phyloP scores from a whole-genome alignment of 2,329 filamentous ascomycete genomes.

The Curvularia lunata region DNA sequence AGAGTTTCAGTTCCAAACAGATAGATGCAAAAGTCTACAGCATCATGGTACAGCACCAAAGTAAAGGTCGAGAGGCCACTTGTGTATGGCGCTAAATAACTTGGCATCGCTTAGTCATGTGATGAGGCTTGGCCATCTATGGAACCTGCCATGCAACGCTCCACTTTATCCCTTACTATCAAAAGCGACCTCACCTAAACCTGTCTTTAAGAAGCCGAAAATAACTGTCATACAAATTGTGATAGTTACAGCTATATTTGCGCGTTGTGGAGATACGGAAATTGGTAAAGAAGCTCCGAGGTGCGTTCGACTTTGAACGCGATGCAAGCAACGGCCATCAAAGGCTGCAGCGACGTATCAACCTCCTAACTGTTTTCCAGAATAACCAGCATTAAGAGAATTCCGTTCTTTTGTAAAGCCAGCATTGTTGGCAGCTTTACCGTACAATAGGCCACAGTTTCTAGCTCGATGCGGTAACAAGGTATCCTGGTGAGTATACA shows the following conservation, averaged over 20 bases:
- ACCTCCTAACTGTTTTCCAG: constrained; percentile 13
- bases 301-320: constrained; percentile 6
- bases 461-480: constrained; percentile 24
- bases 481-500: constrained; percentile 14
- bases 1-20: not conserved
- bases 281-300: constrained; percentile 11
- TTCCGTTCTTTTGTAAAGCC: not conserved
- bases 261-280: not conserved
- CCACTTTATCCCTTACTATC: constrained; percentile 19
- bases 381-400: not conserved
- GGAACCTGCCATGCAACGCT: constrained; percentile 15
- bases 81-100: constrained; percentile 10
- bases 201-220: not conserved
- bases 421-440: not conserved
- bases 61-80: not conserved
- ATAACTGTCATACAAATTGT: not conserved
- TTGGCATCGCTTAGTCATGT: constrained; percentile 20
- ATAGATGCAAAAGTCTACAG: not conserved
- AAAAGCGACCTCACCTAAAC: constrained; percentile 10
- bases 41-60: not conserved
- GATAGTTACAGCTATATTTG: not conserved
- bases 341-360: constrained; percentile 1
- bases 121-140: constrained; percentile 13
- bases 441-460: not conserved
- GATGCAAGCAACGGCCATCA: constrained; percentile 16